A percentile compares a stretch with the other conserved stretches of the same genome.
These are phyloP conservation scores for Akanthomyces muscarius DNA, from an alignment of 2,329 filamentous ascomycete species.

Conservation along the genomic window DNA sequence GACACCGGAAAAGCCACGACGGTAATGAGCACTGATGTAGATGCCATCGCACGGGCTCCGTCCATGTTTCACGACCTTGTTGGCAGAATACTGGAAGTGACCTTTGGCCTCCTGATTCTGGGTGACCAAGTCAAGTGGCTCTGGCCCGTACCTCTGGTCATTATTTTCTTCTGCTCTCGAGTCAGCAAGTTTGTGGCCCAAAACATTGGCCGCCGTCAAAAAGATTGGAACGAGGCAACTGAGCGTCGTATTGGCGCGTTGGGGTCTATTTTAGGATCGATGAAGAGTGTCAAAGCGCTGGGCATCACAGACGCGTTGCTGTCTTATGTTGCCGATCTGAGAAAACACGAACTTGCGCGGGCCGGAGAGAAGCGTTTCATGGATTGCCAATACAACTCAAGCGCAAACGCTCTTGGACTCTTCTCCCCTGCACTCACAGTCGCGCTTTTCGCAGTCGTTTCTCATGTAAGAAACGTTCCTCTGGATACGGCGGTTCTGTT, in stretches of 20 bases:
- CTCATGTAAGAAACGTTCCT: neutral
- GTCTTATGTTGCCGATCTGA: neutral
- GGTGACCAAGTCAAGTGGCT: constrained; percentile 39
- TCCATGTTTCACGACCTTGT: constrained; percentile 41
- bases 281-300: constrained; percentile 16
- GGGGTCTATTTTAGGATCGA: constrained; percentile 29
- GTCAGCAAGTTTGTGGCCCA: constrained; percentile 38
- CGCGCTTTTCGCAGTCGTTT: constrained; percentile 7
- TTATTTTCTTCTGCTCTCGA: constrained; percentile 41
- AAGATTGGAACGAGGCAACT: constrained; percentile 38
- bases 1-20: constrained; percentile 34
- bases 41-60: constrained; percentile 29
- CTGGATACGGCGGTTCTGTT: constrained; percentile 12
- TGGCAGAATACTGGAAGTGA: constrained; percentile 39
- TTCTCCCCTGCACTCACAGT: constrained; percentile 16
- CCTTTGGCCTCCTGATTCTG: constrained; percentile 37
- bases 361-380: constrained; percentile 6
- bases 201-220: constrained; percentile 33
- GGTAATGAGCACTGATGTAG: constrained; percentile 39
- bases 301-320: constrained; percentile 8
- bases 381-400: constrained; percentile 15
- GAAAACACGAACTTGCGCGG: constrained; percentile 1
- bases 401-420: constrained; percentile 12
- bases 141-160: constrained; percentile 35
- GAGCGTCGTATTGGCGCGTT: constrained; percentile 37